These are phyloP conservation scores for Penicillium vulpinum DNA, from an alignment of 2,329 filamentous ascomycete genomes.

Conservation along the genomic window DNA sequence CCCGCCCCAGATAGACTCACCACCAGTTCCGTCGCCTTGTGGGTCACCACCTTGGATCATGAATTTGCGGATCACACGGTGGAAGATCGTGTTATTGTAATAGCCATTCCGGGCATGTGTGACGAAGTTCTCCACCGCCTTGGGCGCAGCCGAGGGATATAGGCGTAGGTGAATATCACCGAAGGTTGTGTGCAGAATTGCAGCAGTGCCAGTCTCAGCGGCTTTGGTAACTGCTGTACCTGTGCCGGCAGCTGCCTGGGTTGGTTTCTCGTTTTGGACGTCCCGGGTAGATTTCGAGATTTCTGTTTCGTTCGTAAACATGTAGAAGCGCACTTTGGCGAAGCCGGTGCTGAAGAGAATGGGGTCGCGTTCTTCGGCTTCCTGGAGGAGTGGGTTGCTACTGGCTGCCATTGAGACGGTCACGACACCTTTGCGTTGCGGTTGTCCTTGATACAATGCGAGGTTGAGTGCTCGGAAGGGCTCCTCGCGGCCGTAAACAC, in stretches of 20 bases:
- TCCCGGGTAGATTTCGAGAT: slow-evolving; percentile 82
- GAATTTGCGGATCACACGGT: slow-evolving; percentile 94
- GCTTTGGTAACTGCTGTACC: slow-evolving; percentile 57
- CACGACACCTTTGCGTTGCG: slow-evolving; percentile 87
- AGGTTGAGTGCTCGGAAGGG: slow-evolving; percentile 80
- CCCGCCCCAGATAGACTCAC: slow-evolving; percentile 88
- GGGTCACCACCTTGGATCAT: slow-evolving; percentile 93
- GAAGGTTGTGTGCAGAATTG: slow-evolving; percentile 85
- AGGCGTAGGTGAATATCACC: slow-evolving; percentile 93
- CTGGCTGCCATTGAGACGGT: slow-evolving; percentile 98
- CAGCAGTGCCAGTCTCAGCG: slow-evolving; percentile 72
- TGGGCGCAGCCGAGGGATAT: slow-evolving; percentile 89
- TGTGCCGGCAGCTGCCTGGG: slow-evolving; percentile 55
- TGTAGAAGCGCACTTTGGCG: slow-evolving; percentile 91
- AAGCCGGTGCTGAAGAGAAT: slow-evolving; percentile 82
- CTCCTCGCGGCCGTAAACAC: slow-evolving; percentile 87
- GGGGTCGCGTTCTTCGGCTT: slow-evolving; percentile 86
- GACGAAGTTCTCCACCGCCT: slow-evolving; percentile 95
- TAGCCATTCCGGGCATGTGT: slow-evolving; percentile 87
- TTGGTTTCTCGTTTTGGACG: slow-evolving; percentile 91
- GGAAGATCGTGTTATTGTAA: slow-evolving; percentile 97
- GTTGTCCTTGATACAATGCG: slow-evolving; percentile 88
- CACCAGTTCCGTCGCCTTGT: slow-evolving; percentile 82
- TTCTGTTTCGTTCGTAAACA: slow-evolving; percentile 90
- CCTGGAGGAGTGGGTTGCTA: slow-evolving; percentile 85